These are phyloP conservation scores for Condylostoma magnum DNA, from an alignment of 169 alveolate species.

Conservation along the genomic window DNA sequence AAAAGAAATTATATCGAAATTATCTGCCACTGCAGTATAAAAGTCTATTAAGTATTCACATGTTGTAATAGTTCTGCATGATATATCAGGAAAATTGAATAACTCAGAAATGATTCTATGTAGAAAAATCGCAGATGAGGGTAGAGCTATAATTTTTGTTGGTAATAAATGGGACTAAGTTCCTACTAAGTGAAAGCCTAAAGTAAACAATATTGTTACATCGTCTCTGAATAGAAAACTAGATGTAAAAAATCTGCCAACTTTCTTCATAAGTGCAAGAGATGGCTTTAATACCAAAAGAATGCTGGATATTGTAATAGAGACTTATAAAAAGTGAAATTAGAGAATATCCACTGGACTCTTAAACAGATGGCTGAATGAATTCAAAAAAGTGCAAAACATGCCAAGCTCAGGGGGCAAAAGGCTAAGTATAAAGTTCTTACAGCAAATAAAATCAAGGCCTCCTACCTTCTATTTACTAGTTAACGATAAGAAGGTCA, in stretches of 20 bases:
- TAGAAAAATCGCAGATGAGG: constrained; percentile 53
- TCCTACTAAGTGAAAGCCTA: constrained; percentile 52
- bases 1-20: constrained; percentile 29
- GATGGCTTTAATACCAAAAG: constrained; percentile 39
- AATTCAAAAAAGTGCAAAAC: constrained; percentile 48
- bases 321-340: constrained; percentile 70
- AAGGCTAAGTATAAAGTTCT: constrained; percentile 39
- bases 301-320: constrained; percentile 50
- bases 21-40: constrained; percentile 41
- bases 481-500: constrained; percentile 53
- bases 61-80: constrained; percentile 60
- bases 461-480: constrained; percentile 75
- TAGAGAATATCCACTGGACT: constrained; percentile 68
- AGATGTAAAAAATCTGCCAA: constrained; percentile 45
- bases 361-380: constrained; percentile 66
- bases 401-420: constrained; percentile 59
- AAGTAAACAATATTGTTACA: constrained; percentile 46
- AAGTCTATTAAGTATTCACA: constrained; percentile 52
- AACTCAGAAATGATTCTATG: constrained; percentile 52
- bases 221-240: constrained; percentile 49
- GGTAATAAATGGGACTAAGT: constrained; percentile 80
- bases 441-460: constrained; percentile 53
- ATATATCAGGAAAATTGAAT: constrained; percentile 57
- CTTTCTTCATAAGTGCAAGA: constrained; percentile 54
- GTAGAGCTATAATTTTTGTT: constrained; percentile 62